Conservation (phyloP, 768 basidiomycete species). For the Trametes punicea region DNA sequence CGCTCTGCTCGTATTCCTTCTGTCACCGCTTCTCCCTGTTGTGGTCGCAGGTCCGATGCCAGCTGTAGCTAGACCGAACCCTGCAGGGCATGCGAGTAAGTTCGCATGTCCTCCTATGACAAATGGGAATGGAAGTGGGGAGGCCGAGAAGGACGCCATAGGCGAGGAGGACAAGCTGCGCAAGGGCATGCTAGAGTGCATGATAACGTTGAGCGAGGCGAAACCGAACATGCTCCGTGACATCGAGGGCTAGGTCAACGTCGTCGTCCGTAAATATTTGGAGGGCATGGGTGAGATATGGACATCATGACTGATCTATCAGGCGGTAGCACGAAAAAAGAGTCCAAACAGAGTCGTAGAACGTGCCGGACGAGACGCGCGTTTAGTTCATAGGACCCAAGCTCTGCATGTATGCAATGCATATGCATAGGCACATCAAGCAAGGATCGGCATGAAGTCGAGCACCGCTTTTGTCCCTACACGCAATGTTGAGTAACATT, state of each 20-base stretch:
- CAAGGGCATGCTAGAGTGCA: conserved; percentile 75
- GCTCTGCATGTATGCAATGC: too few relatives aligned
- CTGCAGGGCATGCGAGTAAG: conserved; percentile 27
- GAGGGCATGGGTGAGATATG: conserved; percentile 81
- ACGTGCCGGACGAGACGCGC: too few relatives aligned
- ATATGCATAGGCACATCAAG: too few relatives aligned
- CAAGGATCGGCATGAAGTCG: too few relatives aligned
- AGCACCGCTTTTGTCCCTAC: too few relatives aligned
- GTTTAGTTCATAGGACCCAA: too few relatives aligned
- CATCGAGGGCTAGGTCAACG: conserved; percentile 65
- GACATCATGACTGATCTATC: too few relatives aligned
- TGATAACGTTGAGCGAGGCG: conserved; percentile 78
- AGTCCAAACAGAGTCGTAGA: too few relatives aligned
- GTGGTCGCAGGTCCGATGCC: conserved; percentile 52
- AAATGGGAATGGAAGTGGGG: conserved; percentile 28
- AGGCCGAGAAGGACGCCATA: conserved; percentile 43
- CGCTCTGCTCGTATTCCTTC: conserved; percentile 66
- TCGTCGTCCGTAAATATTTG: conserved; percentile 70
- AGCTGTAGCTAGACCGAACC: conserved; percentile 46
- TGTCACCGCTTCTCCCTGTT: conserved; percentile 63
- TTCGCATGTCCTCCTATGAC: conserved; percentile 40
- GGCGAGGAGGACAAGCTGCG: conserved; percentile 71
- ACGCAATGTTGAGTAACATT: too few relatives aligned
- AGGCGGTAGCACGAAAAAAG: too few relatives aligned
- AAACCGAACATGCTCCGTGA: conserved; percentile 65